Base-by-base conservation (phyloP, 202 grass and related monocot genomes). In the Saccharum hybrid region DNA sequence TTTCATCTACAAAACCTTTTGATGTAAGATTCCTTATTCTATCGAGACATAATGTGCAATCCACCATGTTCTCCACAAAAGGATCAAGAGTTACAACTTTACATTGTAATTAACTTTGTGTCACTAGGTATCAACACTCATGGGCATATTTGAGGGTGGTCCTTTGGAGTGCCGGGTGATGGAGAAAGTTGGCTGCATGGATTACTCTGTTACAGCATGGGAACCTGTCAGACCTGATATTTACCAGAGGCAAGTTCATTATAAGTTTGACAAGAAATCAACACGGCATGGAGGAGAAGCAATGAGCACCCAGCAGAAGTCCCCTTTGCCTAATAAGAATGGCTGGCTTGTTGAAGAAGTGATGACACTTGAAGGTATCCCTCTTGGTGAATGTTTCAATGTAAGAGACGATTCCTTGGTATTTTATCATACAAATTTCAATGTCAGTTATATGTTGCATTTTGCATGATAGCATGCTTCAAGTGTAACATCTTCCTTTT, bases 281-380 rank as follows among this genome's bases (percentile, higher is more conserved):
- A 19, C 79, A 10, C 59, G 70, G 36, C 88, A 88, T 28, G 91
- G 71, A 15, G 96, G 92, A 41, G 84, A 94, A 85, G 84, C 93
- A 81, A 94, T 92, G 68, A 94, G 89, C 89, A 98, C 93, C 72
- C 93, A 98, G 81, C 96, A 98, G 37, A 98, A 94, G 51, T 90
- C 89, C 62, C 87, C 61, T 1, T 73, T 96, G 39, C 85, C 81
- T 77, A 88, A 90, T 90, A 90, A 89, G 61, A 92, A 92, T 86
- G 93, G 96, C 59, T 96, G 91, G 91, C 66, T 96, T 71, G 70
- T 98, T 67, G 91, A 98, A 84, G 93, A 98, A 83, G 93, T 98
- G 62, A 85, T 96, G 89, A 76, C 90, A n/a, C 52, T 98, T 28
- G 89, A 98, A 88, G 85, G 91, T 39, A 84, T 93, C 31, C 79